Base-by-base conservation (phyloP, 495 filamentous ascomycete genomes). In the Podospora conica region DNA sequence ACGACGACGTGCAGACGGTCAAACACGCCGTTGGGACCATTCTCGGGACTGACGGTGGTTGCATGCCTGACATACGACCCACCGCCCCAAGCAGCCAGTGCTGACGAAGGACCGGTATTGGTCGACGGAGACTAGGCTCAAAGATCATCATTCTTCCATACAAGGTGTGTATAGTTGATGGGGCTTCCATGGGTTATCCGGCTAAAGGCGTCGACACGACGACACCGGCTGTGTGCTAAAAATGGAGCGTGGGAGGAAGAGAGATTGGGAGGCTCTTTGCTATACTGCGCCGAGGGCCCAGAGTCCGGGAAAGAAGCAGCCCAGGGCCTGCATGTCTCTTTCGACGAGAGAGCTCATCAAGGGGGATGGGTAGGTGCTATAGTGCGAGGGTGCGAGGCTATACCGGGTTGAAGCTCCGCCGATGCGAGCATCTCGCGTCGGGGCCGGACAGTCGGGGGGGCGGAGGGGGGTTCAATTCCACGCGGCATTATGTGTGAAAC, bases 141-240 rank as follows among this genome's bases (percentile, higher is more conserved):
- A 54, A 66, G 70, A 72, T 70, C 68, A 58, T 57, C 70, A 72
- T 72, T 72, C 68, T 72, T 61, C 70, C 70, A 72, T 69, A 71
- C 63, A 70, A 61, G 23, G 57, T 70, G 66, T 70, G 68, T 67
- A 63, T 60, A 69, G 66, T 70, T 72, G 62, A 67, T 61, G 55
- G 65, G n/a, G 59, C 33, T 68, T 4, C 33, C 33, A 48, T 48
- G 33, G 33, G 64, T 27, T 68, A 66, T 70, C 68, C 70, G 68
- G 70, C 66, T 72, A 72, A 72, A 72, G 54, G 8, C 25, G 48
- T 8, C 15, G 53, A 60, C 58, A 33, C 55, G 31, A 60, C 63
- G 60, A 60, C 22, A 20, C n/a, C 40, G 40, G 40, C 40, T 2
- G 40, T 48, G 40, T 64, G 53, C 69, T 71, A 71, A 71, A 71